Percentiles rank a stretch among this genome's conserved stretches.
phyloP scores from a whole-genome alignment of 345 rosid genomes.

The Rhodamnia rubescens region DNA sequence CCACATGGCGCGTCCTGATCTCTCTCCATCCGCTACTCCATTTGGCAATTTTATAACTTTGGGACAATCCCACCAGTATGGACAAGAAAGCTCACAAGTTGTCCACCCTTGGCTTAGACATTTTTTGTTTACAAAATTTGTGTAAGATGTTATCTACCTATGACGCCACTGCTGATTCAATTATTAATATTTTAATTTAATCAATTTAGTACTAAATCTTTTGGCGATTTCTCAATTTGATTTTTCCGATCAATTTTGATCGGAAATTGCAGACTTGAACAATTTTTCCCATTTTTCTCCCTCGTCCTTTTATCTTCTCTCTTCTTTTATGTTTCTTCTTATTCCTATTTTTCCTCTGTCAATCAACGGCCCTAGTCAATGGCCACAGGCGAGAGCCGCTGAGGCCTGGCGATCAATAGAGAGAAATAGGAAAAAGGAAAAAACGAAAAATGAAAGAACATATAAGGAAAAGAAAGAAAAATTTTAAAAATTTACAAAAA shows the following conservation, averaged over 20 bases:
- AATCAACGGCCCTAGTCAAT: no score
- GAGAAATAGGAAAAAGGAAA: background rate
- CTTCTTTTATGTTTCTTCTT: background rate
- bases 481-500: background rate
- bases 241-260: no score
- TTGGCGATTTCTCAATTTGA: fast-evolving
- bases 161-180: no score
- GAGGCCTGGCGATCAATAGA: background rate
- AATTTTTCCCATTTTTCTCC: no score
- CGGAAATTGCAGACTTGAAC: no score
- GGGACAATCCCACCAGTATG: background rate
- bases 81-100: background rate
- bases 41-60: background rate
- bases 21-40: background rate
- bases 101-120: background rate
- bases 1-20: background rate
- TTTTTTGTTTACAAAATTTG: no score
- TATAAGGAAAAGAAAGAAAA: no score
- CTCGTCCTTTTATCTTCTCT: background rate
- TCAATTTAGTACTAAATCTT: background rate
- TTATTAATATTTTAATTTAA: background rate
- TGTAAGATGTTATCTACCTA: no score
- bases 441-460: background rate
- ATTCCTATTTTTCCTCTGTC: background rate
- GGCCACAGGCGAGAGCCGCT: background rate